Percentiles rank a stretch among this genome's conserved stretches.
Evolutionary conservation across 192 early-diverging fungal species (phyloP).

Genomic region (Coemansia sp.): DNA sequence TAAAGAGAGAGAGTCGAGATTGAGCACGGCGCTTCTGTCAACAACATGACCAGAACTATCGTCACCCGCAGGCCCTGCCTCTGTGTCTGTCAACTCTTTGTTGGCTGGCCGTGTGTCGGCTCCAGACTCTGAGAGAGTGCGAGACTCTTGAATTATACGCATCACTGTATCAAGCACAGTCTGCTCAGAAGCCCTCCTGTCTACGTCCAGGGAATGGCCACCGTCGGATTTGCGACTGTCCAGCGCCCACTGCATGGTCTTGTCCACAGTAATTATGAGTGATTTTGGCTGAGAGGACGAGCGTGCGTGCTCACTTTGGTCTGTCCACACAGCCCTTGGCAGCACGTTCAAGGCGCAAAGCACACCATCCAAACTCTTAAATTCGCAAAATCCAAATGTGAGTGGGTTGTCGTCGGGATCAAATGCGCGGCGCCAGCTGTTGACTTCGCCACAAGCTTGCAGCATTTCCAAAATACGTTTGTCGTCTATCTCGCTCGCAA

Average conservation of each 20-base stretch:
- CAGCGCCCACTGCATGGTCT: background rate
- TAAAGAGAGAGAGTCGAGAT: background rate
- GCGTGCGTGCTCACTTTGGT: slow-evolving; percentile 7
- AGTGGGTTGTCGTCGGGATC: slow-evolving; percentile 31
- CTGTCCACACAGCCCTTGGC: slow-evolving; percentile 8
- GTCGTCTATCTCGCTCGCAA: slow-evolving; percentile 22
- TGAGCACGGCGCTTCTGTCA: background rate
- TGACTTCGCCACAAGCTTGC: slow-evolving; percentile 29
- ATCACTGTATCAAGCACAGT: slow-evolving; percentile 2
- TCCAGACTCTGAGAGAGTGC: background rate
- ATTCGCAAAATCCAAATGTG: slow-evolving; percentile 54
- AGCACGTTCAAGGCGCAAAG: slow-evolving; percentile 27
- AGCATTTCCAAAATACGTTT: slow-evolving; percentile 35
- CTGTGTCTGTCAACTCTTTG: background rate
- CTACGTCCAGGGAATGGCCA: background rate
- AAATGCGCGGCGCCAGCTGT: slow-evolving; percentile 30
- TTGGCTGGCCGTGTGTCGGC: background rate
- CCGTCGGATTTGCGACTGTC: background rate
- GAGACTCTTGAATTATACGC: slow-evolving; percentile 9
- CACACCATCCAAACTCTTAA: slow-evolving; percentile 16
- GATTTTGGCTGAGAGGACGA: slow-evolving; percentile 4
- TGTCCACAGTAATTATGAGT: slow-evolving; percentile 22
- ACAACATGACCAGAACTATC: background rate
- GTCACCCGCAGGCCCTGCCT: background rate
- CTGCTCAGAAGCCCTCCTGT: background rate